Evolutionary conservation across 768 basidiomycete genomes (phyloP).

Genomic region (Mycena polygramma): DNA sequence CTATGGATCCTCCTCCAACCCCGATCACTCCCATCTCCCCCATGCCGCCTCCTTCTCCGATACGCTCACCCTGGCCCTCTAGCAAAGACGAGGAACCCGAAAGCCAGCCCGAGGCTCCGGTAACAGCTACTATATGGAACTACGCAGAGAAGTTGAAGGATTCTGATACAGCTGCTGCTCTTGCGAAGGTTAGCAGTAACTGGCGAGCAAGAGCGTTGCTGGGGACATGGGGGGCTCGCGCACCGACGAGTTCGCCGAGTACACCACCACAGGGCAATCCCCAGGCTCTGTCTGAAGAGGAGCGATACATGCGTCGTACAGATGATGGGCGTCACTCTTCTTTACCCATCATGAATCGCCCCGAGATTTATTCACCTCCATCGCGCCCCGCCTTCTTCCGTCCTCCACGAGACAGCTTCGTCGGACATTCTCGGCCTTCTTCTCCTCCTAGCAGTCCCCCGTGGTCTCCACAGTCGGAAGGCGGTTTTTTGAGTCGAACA

Average conservation of each 20-base stretch:
- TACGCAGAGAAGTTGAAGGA: conserved; percentile 83
- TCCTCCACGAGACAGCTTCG: conserved; percentile 68
- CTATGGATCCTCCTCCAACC: conserved; percentile 74
- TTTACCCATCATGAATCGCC: conserved; percentile 52
- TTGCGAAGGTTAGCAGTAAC: conserved; percentile 82
- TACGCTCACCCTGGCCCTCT: conserved; percentile 41
- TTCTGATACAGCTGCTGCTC: conserved; percentile 76
- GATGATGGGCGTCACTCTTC: conserved; percentile 52
- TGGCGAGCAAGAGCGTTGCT: conserved; percentile 76
- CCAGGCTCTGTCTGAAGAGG: conserved; percentile 15
- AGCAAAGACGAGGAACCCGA: conserved; percentile 35
- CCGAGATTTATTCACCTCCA: conserved; percentile 63
- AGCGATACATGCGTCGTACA: conserved; percentile 14
- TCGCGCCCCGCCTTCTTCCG: conserved; percentile 70
- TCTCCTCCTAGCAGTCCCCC: conserved; percentile 52
- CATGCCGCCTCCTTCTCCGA: conserved; percentile 46
- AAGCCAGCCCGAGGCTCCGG: conserved; percentile 39
- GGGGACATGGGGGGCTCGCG: conserved; percentile 53
- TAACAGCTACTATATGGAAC: conserved; percentile 65
- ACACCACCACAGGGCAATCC: conserved; percentile 32
- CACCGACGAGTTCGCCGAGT: conserved; percentile 27
- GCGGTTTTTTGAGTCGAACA: conserved; percentile 53
- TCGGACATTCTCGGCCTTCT: conserved; percentile 46
- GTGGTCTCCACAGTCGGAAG: conserved; percentile 42
- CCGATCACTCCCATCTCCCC: conserved; percentile 53